Evolutionary conservation across 371 early-diverging fungal genomes (phyloP).

Genomic region (Mucor sp.): DNA sequence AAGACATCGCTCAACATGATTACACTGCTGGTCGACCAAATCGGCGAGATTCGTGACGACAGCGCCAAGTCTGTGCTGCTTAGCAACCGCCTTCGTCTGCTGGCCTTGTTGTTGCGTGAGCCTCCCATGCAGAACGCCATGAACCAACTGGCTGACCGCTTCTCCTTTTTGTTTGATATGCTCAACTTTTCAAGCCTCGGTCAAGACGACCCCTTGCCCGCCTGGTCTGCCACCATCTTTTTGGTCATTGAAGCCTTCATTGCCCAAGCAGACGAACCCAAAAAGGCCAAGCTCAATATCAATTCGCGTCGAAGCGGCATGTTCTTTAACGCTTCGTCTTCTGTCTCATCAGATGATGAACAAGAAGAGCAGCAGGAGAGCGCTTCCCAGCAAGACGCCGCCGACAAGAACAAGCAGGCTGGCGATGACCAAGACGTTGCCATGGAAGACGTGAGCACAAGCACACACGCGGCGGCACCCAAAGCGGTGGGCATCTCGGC

Average conservation of each 20-base stretch:
- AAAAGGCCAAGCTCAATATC: conserved; percentile 26
- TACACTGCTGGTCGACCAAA: conserved; percentile 25
- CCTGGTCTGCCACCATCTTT: conserved; percentile 69
- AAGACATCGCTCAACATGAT: conserved; percentile 33
- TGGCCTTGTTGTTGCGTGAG: conserved; percentile 70
- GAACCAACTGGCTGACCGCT: conserved; percentile 39
- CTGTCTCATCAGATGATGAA: conserved; percentile 9
- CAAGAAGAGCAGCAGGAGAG: conserved; percentile 14
- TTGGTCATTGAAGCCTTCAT: conserved; percentile 71
- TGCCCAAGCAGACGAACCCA: conserved; percentile 69
- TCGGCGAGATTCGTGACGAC: conserved; percentile 36
- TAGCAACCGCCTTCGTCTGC: conserved; percentile 58
- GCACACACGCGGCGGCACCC: background rate
- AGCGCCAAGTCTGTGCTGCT: conserved; percentile 26
- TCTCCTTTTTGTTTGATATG: conserved; percentile 51
- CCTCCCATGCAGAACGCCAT: conserved; percentile 51
- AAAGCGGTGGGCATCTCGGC: conserved; percentile 11
- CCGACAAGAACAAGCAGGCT: background rate
- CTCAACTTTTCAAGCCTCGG: conserved; percentile 26
- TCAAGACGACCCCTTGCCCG: conserved; percentile 32
- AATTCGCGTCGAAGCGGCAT: background rate
- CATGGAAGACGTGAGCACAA: conserved; percentile 20
- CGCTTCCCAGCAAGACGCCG: background rate
- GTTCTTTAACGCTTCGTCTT: conserved; percentile 1
- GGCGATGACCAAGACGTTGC: conserved; percentile 19